Base-by-base conservation (phyloP, 192 early-diverging fungal species). In the Coemansia pectinata region DNA sequence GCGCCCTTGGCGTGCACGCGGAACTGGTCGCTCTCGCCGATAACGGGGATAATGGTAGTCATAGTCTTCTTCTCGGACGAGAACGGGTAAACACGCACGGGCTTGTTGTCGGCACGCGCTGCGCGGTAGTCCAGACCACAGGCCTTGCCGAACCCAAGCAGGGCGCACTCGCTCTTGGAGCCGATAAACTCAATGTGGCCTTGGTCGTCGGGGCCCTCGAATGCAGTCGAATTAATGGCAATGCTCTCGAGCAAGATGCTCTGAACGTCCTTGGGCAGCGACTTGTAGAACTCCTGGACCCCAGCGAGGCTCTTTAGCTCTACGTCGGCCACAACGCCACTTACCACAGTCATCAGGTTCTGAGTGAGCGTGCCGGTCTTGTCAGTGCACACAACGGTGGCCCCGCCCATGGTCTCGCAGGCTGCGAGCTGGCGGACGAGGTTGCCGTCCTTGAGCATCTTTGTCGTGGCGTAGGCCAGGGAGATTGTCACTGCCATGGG, bases 281-380 rank as follows among this genome's bases (percentile, higher is more conserved):
- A 79, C 33, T 71, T 72, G 10, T 71, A 82, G 85, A 87, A 90
- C 2, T 68, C 67, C 62, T 85, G 79, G 17, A 74, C 78, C 4
- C 86, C 79, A 14, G 72, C 78, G 65, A 29, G 76, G 47, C 21
- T 61, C 73, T 66, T 53, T 2, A 93, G 74, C 31, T 89, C 73
- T 3, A 69, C 72, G 14, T 89, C 76, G 17, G 75, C 58, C 41
- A 88, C 72, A 42, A 87, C 68, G 40, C 95, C 96, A 7, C 89
- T 85, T 23, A 96, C 95, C 15, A 98, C 94, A 2, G 94, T 94
- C 98, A 99, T 99, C 59, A 88, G 86, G 86, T 99, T 99, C 69
- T 96, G 93, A 1, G 98, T 99, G 25, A 98, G 83, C 9, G 98
- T 99, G n/a, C 98, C 98, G 0, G 98, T 99, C 78, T 99, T 99